A percentile compares a stretch with the other conserved stretches of the same genome.
Evolutionary conservation across 2,329 filamentous ascomycete species (phyloP).

Genomic region (Aspergillus awamori): DNA sequence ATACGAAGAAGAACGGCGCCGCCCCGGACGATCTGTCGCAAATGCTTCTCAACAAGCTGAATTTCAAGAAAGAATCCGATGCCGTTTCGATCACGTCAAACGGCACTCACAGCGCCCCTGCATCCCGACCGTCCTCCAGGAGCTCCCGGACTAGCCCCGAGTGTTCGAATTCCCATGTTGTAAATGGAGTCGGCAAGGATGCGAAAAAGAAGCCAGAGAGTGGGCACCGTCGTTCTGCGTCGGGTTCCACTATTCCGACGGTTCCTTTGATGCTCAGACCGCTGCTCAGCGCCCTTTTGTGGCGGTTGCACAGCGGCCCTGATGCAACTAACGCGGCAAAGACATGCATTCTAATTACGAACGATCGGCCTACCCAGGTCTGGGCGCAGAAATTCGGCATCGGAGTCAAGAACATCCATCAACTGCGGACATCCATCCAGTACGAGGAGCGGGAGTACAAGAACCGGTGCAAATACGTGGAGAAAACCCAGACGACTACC

Average conservation of each 20-base stretch:
- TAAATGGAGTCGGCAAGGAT: conserved; percentile 26
- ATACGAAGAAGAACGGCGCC: conserved; percentile 26
- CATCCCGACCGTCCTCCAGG: conserved; percentile 48
- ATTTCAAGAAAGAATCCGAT: conserved; percentile 49
- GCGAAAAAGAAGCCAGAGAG: conserved; percentile 24
- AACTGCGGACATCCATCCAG: conserved; percentile 51
- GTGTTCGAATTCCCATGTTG: conserved; percentile 35
- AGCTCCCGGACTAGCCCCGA: conserved; percentile 52
- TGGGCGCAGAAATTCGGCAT: conserved; percentile 54
- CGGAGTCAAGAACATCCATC: conserved; percentile 51
- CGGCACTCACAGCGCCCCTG: conserved; percentile 46
- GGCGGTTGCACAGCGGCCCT: conserved; percentile 46
- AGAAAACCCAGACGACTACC: conserved; percentile 43
- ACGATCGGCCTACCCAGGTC: conserved; percentile 46
- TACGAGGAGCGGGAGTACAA: conserved; percentile 51
- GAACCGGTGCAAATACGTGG: conserved; percentile 49
- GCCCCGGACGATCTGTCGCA: conserved; percentile 47
- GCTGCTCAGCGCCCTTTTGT: conserved; percentile 49
- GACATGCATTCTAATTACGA: conserved; percentile 48
- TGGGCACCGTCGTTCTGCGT: conserved; percentile 37
- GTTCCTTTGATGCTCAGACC: conserved; percentile 46
- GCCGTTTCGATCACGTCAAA: conserved; percentile 44
- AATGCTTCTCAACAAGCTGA: conserved; percentile 52
- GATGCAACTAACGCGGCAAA: conserved; percentile 38
- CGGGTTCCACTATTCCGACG: conserved; percentile 39